A percentile compares a stretch with the other conserved stretches of the same genome.
Conservation (phyloP, 805 yeast species). For the Pichia eremophila region DNA sequence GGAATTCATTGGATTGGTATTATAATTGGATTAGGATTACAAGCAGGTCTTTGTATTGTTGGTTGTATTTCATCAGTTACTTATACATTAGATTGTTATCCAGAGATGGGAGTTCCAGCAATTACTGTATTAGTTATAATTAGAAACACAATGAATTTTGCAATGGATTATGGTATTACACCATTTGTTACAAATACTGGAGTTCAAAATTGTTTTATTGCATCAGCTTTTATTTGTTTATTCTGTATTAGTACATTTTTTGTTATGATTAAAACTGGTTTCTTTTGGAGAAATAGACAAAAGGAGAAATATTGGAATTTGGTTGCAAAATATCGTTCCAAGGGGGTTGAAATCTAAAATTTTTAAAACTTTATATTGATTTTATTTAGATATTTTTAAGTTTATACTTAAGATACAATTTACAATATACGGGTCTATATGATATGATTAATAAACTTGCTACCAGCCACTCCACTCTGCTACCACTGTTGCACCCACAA, state of each 20-base stretch:
- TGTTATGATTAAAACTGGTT: slow-evolving; percentile 29
- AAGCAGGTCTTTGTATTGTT: slow-evolving; percentile 46
- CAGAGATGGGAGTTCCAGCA: slow-evolving; percentile 43
- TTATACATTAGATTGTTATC: slow-evolving; percentile 48
- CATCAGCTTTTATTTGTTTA: slow-evolving; percentile 44
- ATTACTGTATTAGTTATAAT: slow-evolving; percentile 47
- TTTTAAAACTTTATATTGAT: background rate
- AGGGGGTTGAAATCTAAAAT: slow-evolving; percentile 8
- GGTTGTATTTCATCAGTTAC: slow-evolving; percentile 44
- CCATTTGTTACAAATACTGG: slow-evolving; percentile 49
- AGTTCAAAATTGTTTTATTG: slow-evolving; percentile 45
- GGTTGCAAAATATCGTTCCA: slow-evolving; percentile 20
- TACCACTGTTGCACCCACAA: no score
- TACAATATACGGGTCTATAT: no score
- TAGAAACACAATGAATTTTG: slow-evolving; percentile 52
- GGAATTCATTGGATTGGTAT: slow-evolving; percentile 47
- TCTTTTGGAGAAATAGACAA: slow-evolving; percentile 28
- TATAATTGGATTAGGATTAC: slow-evolving; percentile 44
- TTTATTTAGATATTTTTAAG: background rate
- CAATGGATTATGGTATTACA: slow-evolving; percentile 50
- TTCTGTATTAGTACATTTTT: slow-evolving; percentile 38
- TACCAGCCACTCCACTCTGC: no score
- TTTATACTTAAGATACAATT: no score
- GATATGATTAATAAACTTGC: no score
- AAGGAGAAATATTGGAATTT: slow-evolving; percentile 28